phyloP scores from a whole-genome alignment of 352 stramenopile genomes.

The Pythium angustatum region DNA sequence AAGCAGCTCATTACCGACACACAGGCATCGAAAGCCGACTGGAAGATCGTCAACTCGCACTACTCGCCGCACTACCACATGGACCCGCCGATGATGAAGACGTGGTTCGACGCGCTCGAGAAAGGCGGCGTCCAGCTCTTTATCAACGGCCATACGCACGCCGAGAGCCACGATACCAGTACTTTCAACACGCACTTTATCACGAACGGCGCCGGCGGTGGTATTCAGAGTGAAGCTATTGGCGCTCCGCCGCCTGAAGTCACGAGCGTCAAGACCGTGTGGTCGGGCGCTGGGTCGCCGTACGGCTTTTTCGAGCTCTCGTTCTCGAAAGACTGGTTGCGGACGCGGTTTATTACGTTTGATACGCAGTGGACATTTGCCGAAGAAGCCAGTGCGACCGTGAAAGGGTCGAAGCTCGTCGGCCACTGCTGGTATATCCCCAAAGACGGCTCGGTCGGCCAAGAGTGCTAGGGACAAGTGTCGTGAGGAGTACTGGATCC shows the following conservation, averaged over 20 bases:
- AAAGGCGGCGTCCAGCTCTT: conserved; percentile 58
- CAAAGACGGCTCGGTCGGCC: conserved; percentile 30
- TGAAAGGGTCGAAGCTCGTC: conserved; percentile 21
- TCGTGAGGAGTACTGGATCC: neutral
- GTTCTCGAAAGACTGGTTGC: conserved; percentile 43
- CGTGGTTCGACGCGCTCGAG: conserved; percentile 59
- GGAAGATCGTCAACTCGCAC: conserved; percentile 87
- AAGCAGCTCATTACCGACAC: conserved; percentile 51
- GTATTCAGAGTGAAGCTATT: conserved; percentile 37
- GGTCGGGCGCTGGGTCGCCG: conserved; percentile 21
- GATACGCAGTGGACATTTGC: conserved; percentile 39
- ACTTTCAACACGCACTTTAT: conserved; percentile 40
- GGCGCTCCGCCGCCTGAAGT: conserved; percentile 26
- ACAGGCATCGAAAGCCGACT: conserved; percentile 64
- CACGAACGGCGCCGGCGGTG: conserved; percentile 41
- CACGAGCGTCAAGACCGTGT: conserved; percentile 27
- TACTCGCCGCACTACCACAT: conserved; percentile 82
- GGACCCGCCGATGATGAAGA: conserved; percentile 48
- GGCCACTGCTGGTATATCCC: conserved; percentile 56
- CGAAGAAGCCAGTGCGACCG: conserved; percentile 24
- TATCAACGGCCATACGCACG: conserved; percentile 77
- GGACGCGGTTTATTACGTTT: conserved; percentile 44
- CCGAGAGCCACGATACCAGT: conserved; percentile 69
- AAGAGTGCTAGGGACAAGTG: conserved; percentile 22
- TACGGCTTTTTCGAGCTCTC: conserved; percentile 47